Evolutionary conservation across 2,329 filamentous ascomycete genomes (phyloP), one percentile per base, ranked within the genome.

Genomic region (Pestalotiopsis sp.): DNA sequence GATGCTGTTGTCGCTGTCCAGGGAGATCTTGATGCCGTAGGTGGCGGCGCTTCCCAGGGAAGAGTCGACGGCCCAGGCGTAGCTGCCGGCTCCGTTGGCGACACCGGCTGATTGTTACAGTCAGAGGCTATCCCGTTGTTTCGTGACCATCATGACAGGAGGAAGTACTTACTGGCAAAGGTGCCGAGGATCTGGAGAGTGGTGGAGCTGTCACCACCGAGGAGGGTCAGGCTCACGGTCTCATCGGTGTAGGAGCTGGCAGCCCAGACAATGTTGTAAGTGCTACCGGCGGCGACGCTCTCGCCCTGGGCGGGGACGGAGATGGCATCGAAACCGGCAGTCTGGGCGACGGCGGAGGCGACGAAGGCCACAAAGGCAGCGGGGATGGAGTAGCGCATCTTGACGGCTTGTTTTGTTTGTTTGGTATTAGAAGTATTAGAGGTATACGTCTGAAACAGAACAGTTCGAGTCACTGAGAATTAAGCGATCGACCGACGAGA

Each of bases 1-100:
- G 76, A 84, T 79, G 12, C 64, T 71, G 25, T 80, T 66, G 80
- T 88, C 76, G 71, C 78, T 79, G 73, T 86, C 83, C 45, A 85
- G 82, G 71, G 78, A 77, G 79, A 91, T 81, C 80, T 83, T 81
- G 77, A 91, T 81, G 72, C 89, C 89, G 79, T 91, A 91, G 75
- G 84, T 83, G 66, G 80, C 80, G 56, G 81, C 76, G 68, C 74
- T 74, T 70, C 84, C 85, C 36, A 87, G 82, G 36, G 76, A 71
- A 69, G 80, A 74, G 75, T 81, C 81, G 65, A 90, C 82, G 27
- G 75, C 71, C 89, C 89, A 91, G 69, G 70, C 72, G 82, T 81
- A 90, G 20, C 74, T 73, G 67, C 82, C 83, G 45, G 74, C 75
- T 60, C 78, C 75, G 79, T 85, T 86, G 69, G 83, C 73, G 72